Percentiles rank a stretch among this genome's conserved stretches.
These are phyloP conservation scores for Hyparrhenia diplandra DNA, from an alignment of 176 grass and related monocot species.

Conservation along the genomic window DNA sequence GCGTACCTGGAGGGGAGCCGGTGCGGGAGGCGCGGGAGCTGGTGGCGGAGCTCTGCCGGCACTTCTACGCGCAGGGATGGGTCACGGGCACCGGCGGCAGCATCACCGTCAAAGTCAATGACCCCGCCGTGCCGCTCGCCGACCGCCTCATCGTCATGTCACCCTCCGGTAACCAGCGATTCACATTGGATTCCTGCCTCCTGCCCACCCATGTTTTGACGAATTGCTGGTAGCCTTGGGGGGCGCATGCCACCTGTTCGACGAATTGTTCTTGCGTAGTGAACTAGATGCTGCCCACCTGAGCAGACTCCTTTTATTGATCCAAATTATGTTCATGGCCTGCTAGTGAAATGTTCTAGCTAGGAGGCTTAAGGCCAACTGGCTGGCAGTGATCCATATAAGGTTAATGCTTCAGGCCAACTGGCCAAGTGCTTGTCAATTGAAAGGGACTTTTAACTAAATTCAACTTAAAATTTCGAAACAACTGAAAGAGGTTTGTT, in stretches of 20 bases:
- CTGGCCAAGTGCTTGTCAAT: not conserved
- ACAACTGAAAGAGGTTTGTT: too few relatives aligned
- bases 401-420: not conserved
- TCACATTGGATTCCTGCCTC: not conserved
- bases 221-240: not conserved
- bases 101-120: slow-evolving; percentile 91
- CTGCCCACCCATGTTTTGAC: not conserved
- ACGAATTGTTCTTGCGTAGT: slow-evolving; percentile 7
- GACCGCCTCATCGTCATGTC: slow-evolving; percentile 87
- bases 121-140: slow-evolving; percentile 49
- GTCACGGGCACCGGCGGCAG: slow-evolving; percentile 77
- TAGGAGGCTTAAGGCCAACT: not conserved
- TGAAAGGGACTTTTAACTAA: too few relatives aligned
- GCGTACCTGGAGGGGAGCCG: slow-evolving; percentile 48
- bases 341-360: not conserved
- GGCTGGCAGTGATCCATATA: too few relatives aligned
- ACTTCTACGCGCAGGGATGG: slow-evolving; percentile 88
- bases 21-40: slow-evolving; percentile 72
- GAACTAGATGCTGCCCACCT: too few relatives aligned
- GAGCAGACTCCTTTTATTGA: not conserved
- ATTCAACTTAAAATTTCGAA: too few relatives aligned
- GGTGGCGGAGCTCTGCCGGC: slow-evolving; percentile 85
- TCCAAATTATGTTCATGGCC: not conserved
- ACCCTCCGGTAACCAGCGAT: slow-evolving; percentile 56
- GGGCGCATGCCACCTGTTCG: slow-evolving; percentile 10